Evolutionary conservation across 2,329 filamentous ascomycete species (phyloP), one percentile per base, ranked within the genome.

Genomic region (Lithohypha guttulata): DNA sequence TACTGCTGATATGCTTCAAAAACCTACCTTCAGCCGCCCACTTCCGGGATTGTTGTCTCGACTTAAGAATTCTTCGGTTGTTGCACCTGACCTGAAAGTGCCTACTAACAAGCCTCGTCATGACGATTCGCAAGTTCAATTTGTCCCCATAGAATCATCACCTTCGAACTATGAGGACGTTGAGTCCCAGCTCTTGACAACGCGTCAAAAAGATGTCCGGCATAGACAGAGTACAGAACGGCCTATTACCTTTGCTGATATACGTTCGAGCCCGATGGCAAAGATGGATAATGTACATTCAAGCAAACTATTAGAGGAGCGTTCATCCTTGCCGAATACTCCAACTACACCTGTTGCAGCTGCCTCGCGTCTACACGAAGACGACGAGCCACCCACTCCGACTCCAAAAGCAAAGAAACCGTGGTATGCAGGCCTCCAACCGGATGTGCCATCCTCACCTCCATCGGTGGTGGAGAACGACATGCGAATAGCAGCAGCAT

Each of bases 81-180:
- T n/a, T n/a, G n/a, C n/a, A n/a, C n/a, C n/a, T n/a, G n/a, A n/a
- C n/a, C n/a, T n/a, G n/a, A 48, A 55, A 10, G 59, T 52, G 33
- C 53, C 53, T 11, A 51, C 69, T 32, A 65, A 70, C 13, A 73
- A 72, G 43, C 65, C 79, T 19, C 75, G 81, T 22, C 85, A 93
- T 50, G 75, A 93, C 45, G 73, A 93, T 58, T 93, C 84, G 1
- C 85, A 93, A 53, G 71, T 93, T 18, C 71, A 83, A 29, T 91
- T 91, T 52, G 75, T 79, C 2, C 63, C 75, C 0, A 79, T 89
- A 32, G 70, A 73, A 20, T 75, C 77, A 9, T 75, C 78, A 0
- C 65, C 69, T 0, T 62, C 70, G 2, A 61, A 68, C 3, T 59
- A 62, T 10, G 60, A 58, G 1, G 55, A 57, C 14, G 49, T 54